Base-by-base conservation (phyloP, 495 filamentous ascomycete genomes). In the Aspergillus wentii region DNA sequence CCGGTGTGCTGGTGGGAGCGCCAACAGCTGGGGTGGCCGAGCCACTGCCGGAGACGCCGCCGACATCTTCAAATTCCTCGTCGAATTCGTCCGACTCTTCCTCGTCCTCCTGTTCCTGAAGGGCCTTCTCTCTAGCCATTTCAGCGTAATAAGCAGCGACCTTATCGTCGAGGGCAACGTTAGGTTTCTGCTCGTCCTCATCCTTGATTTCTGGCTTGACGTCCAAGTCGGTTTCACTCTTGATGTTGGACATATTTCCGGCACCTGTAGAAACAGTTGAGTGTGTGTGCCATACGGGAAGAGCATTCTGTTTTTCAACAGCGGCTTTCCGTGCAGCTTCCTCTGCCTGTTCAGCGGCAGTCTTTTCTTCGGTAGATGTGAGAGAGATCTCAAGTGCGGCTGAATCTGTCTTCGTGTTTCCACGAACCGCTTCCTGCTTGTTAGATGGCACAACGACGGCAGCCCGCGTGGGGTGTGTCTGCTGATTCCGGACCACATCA, bases 221-320 rank as follows among this genome's bases (percentile, higher is more conserved):
- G 9, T 53, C 45, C 1, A 54, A 29, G 17, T 62, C 68, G 2
- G 42, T 23, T 17, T 73, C 68, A n/a, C 23, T 46, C 52, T 71
- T 70, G 34, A 55, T 17, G 14, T 35, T 33, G 7, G 39, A 37
- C 23, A 40, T 19, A 17, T 47, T 62, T 18, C 46, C 49, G 5
- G 50, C 43, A 11, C 33, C 28, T 2, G 56, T 54, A 21, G 64
- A 61, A 22, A 99, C 86, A 2, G 91, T 95, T 30, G 82, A 88
- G 31, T 86, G 79, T 2, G 84, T 86, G 53, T 95, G 89, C 88
- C 94, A 96, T 8, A 80, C 71, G 0, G 92, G 92, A 25, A 99
- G 66, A 4, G 78, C 79, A 44, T 99, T 99, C 60, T 94, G 85
- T 46, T 77, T 72, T 31, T 85, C 82, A 42, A 91, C 57, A 33